Evolutionary conservation across 129 eudicot genomes (phyloP), one percentile per base, ranked within the genome.

Genomic region (Artemisia argyi): DNA sequence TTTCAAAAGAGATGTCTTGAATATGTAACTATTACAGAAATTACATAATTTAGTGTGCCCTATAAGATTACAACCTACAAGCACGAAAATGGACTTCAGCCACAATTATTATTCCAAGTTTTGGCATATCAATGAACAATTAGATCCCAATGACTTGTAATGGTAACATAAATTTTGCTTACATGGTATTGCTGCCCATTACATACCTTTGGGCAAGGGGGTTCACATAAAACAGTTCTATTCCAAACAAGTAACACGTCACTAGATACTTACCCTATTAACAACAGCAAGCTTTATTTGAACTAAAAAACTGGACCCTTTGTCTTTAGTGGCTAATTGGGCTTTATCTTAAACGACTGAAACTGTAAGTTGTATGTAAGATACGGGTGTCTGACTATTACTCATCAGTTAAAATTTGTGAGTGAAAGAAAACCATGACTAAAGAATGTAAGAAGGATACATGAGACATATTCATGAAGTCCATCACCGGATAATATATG

Each of bases 41-140:
- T 72, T 59, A 5, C 39, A 59, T 59, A 72, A 72, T 48, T 44
- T 22, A 44, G 65, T 35, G 75, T 70, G 51, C 67, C 53, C 59
- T 73, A 61, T 9, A 72, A 73, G 47, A 72, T 72, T 28, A 60
- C 12, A 24, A 30, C n/a, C 48, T 49, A 73, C 68, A 47, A 73
- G 42, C 48, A 47, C 12, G 11, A 15, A 62, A 73, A 22, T 51
- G 10, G 54, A 51, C 42, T 62, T 73, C 30, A 22, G 62, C 62
- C 46, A 8, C 22, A 52, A 50, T 42, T 62, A 32, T 61, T 13
- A 49, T 51, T 48, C 50, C 53, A 30, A 52, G 53, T 50, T 32
- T 39, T 63, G 61, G 44, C 46, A 73, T 22, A 32, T 63, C 42
- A 50, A 50, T 64, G 77, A 62, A 61, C 70, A 3, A 49, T 32